These are phyloP conservation scores for Candida schatavii DNA, from an alignment of 805 yeast species.

Conservation along the genomic window DNA sequence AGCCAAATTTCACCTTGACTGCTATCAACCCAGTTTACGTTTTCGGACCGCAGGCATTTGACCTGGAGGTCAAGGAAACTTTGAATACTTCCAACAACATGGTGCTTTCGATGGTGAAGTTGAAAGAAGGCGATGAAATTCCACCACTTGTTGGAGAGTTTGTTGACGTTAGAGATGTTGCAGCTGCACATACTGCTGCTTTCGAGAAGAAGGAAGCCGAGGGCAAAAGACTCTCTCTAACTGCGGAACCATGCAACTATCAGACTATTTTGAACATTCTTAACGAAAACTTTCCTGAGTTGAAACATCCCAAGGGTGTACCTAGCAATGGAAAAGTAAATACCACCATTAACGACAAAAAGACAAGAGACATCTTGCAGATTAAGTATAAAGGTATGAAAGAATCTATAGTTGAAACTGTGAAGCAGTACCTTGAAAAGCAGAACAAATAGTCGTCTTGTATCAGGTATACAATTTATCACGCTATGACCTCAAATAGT, in stretches of 20 bases:
- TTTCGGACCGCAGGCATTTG: no score
- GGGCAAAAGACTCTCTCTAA: slow-evolving; percentile 27
- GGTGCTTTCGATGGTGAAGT: slow-evolving; percentile 25
- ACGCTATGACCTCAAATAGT: no score
- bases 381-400: slow-evolving; percentile 10
- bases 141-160: slow-evolving; percentile 16
- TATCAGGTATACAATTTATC: no score
- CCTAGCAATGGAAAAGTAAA: slow-evolving; percentile 15
- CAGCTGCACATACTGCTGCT: slow-evolving; percentile 53
- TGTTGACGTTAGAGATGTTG: slow-evolving; percentile 63
- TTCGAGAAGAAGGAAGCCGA: slow-evolving; percentile 35
- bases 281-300: neutral
- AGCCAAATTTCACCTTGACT: slow-evolving; percentile 15
- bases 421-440: slow-evolving; percentile 16
- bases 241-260: slow-evolving; percentile 16
- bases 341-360: slow-evolving; percentile 15
- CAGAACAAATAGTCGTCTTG: no score
- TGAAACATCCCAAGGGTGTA: slow-evolving; percentile 14
- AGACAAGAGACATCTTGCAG: slow-evolving; percentile 4
- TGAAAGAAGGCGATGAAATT: slow-evolving; percentile 15
- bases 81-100: slow-evolving; percentile 26
- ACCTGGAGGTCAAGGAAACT: slow-evolving; percentile 19
- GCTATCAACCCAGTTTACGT: slow-evolving; percentile 37
- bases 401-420: slow-evolving; percentile 15
- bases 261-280: slow-evolving; percentile 12